Evolutionary conservation across 1,284 basidiomycete genomes (phyloP).

Genomic region (Pseudozyma pruni): DNA sequence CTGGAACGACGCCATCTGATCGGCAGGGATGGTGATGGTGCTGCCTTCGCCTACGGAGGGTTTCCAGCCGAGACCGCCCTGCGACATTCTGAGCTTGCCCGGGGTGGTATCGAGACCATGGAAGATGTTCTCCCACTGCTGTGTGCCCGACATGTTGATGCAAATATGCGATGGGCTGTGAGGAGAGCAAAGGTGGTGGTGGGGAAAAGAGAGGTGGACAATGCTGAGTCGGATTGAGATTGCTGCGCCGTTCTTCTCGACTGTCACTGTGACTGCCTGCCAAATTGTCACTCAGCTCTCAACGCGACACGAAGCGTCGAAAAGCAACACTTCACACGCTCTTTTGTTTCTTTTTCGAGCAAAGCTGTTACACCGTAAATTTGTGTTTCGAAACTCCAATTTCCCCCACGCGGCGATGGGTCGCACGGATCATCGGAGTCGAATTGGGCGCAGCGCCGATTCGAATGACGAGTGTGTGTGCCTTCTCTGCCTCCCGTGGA

Average conservation of each 20-base stretch:
- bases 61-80: conserved; percentile 65
- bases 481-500: not conserved
- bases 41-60: conserved; percentile 43
- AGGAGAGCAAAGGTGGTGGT: not conserved
- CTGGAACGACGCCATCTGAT: conserved; percentile 57
- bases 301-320: conserved; percentile 35
- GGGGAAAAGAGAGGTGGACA: not conserved
- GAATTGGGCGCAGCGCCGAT: conserved; percentile 1
- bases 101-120: conserved; percentile 78
- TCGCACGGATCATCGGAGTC: conserved; percentile 30
- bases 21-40: conserved; percentile 62
- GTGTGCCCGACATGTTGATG: conserved; percentile 61
- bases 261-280: no score
- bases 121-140: conserved; percentile 84
- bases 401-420: conserved; percentile 8
- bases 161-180: not conserved
- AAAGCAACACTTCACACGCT: conserved; percentile 7
- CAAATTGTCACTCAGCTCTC: not conserved
- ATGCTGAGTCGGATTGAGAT: conserved; percentile 4
- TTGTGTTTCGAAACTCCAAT: no score
- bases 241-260: conserved; percentile 4
- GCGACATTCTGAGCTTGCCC: conserved; percentile 73
- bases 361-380: conserved; percentile 3
- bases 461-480: conserved; percentile 4
- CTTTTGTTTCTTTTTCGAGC: not conserved